Percentiles rank a stretch among this genome's conserved stretches.
phyloP scores from a whole-genome alignment of 495 filamentous ascomycete genomes.

The Neurospora intermedia region DNA sequence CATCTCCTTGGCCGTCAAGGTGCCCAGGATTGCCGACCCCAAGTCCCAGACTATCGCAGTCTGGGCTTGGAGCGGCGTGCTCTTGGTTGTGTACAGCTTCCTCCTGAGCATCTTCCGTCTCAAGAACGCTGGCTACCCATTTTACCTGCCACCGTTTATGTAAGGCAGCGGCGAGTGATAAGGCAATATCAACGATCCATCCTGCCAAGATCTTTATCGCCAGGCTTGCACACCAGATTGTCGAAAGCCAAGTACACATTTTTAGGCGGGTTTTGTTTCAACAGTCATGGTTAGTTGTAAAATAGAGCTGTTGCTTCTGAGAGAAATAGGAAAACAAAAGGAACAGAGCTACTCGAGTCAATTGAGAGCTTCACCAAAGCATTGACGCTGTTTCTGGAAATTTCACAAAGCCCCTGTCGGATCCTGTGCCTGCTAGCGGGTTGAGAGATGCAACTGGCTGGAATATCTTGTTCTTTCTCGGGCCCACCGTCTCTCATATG shows the following conservation, averaged over 20 bases:
- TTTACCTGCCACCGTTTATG: slow-evolving; percentile 81
- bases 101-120: slow-evolving; percentile 84
- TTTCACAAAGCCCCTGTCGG: not conserved
- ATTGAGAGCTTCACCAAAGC: not conserved
- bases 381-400: not conserved
- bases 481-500: not conserved
- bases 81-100: slow-evolving; percentile 84
- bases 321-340: not conserved
- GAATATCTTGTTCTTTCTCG: not conserved
- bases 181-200: not conserved
- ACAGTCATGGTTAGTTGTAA: not conserved
- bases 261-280: not conserved
- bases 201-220: not conserved
- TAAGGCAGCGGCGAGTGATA: slow-evolving; percentile 10
- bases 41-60: slow-evolving; percentile 72
- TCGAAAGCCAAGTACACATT: not conserved
- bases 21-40: slow-evolving; percentile 72
- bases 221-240: not conserved
- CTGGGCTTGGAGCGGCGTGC: slow-evolving; percentile 66
- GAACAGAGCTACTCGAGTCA: not conserved
- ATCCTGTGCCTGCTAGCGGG: not conserved
- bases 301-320: not conserved
- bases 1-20: slow-evolving; percentile 82
- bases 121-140: slow-evolving; percentile 94
- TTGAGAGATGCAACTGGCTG: not conserved